These are phyloP conservation scores for Persicaria tinctoria DNA, from an alignment of 148 eudicot species.

Conservation along the genomic window DNA sequence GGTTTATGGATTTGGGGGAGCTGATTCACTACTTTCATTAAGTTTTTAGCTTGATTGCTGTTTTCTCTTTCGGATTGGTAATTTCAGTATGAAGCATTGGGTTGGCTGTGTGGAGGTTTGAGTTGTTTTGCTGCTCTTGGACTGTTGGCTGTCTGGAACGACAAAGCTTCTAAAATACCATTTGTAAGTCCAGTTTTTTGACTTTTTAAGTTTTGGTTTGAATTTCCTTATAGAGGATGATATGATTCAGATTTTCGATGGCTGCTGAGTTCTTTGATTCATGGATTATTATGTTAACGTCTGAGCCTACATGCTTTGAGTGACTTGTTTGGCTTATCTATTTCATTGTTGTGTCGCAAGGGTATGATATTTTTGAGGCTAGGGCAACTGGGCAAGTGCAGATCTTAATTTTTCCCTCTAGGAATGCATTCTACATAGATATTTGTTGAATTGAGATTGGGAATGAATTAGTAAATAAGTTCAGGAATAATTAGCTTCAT, in stretches of 20 bases:
- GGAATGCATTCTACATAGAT: background rate
- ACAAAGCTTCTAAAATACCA: slow-evolving; percentile 73
- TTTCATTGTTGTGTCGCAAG: background rate
- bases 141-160: slow-evolving; percentile 69
- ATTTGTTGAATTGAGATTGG: background rate
- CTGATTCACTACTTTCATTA: background rate
- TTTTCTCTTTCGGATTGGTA: background rate
- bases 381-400: background rate
- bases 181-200: slow-evolving; percentile 55
- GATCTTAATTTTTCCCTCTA: background rate
- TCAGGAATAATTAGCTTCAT: background rate
- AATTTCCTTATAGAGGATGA: background rate
- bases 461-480: background rate
- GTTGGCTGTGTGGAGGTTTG: slow-evolving; percentile 87
- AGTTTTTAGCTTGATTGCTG: background rate
- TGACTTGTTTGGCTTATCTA: slow-evolving; percentile 5
- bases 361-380: background rate
- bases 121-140: slow-evolving; percentile 66
- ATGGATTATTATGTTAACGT: background rate
- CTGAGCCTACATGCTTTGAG: background rate
- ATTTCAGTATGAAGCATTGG: slow-evolving; percentile 86
- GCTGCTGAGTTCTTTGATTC: background rate
- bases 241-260: background rate
- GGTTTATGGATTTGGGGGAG: slow-evolving; percentile 9
- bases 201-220: background rate